Evolutionary conservation across 2,329 filamentous ascomycete species (phyloP).

Genomic region (Xylariomycetidae sp.): DNA sequence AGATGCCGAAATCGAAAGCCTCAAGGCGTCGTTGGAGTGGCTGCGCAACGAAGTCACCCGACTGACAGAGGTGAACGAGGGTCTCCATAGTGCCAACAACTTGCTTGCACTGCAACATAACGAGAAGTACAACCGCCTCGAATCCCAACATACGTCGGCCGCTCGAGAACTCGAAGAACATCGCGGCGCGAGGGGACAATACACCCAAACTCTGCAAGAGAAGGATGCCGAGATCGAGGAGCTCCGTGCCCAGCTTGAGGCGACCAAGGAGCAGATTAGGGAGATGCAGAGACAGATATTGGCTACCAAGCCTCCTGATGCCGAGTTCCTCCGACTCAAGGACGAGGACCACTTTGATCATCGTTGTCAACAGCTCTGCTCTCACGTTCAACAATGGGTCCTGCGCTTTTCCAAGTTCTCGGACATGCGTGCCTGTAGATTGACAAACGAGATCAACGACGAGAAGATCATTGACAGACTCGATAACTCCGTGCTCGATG

Average conservation of each 20-base stretch:
- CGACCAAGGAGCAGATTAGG: conserved; percentile 60
- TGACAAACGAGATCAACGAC: conserved; percentile 79
- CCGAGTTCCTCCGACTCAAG: conserved; percentile 69
- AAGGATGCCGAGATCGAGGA: conserved; percentile 81
- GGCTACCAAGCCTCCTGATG: conserved; percentile 55
- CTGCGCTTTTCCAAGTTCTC: conserved; percentile 97
- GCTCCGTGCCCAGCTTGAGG: conserved; percentile 72
- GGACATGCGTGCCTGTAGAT: conserved; percentile 80
- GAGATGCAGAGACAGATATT: conserved; percentile 56
- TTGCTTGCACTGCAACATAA: conserved; percentile 73
- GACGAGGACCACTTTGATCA: conserved; percentile 96
- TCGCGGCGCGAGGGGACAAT: conserved; percentile 58
- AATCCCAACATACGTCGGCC: conserved; percentile 61
- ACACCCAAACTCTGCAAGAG: conserved; percentile 63
- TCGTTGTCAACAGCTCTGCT: conserved; percentile 89
- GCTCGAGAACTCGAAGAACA: conserved; percentile 66
- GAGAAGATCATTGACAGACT: conserved; percentile 92
- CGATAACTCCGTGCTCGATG: conserved; percentile 91
- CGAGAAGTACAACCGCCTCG: conserved; percentile 63
- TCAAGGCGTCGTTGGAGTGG: conserved; percentile 73
- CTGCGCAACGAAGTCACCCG: conserved; percentile 78
- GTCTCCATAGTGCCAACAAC: conserved; percentile 71
- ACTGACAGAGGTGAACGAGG: conserved; percentile 77
- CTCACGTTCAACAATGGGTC: conserved; percentile 97
- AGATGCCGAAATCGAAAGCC: conserved; percentile 79